Evolutionary conservation across 768 basidiomycete genomes (phyloP).

Genomic region (Auriculariales sp.): DNA sequence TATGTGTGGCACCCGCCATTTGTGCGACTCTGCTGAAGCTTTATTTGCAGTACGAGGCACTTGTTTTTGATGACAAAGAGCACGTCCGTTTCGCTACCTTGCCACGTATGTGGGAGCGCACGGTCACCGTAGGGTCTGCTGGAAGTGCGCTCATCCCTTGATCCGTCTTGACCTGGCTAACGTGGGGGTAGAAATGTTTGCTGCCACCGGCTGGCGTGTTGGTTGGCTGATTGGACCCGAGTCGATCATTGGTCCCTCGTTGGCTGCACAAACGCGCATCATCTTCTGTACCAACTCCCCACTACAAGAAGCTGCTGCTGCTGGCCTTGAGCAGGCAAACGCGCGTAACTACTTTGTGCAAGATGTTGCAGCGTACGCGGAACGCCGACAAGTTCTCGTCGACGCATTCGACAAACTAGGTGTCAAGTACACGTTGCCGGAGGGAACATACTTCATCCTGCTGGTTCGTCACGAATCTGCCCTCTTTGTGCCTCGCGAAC

Average conservation of each 20-base stretch:
- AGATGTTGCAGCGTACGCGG: constrained; percentile 65
- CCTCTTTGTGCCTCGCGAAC: background rate
- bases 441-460: constrained; percentile 85
- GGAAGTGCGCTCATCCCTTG: constrained; percentile 47
- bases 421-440: constrained; percentile 72
- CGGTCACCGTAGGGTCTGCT: constrained; percentile 89
- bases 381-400: constrained; percentile 60
- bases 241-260: constrained; percentile 69
- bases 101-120: constrained; percentile 99
- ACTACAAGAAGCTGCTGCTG: constrained; percentile 84
- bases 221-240: constrained; percentile 90
- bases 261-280: constrained; percentile 85
- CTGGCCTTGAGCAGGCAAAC: constrained; percentile 70
- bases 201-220: constrained; percentile 93
- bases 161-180: background rate
- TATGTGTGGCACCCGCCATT: constrained; percentile 23
- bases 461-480: constrained; percentile 38
- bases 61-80: constrained; percentile 76
- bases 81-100: constrained; percentile 86
- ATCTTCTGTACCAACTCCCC: constrained; percentile 94
- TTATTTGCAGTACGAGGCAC: constrained; percentile 70
- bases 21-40: background rate
- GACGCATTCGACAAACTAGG: constrained; percentile 74
- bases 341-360: constrained; percentile 62
- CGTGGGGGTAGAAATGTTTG: constrained; percentile 63